Conservation (phyloP, 768 basidiomycete genomes). For the Pleurotus pulmonarius region DNA sequence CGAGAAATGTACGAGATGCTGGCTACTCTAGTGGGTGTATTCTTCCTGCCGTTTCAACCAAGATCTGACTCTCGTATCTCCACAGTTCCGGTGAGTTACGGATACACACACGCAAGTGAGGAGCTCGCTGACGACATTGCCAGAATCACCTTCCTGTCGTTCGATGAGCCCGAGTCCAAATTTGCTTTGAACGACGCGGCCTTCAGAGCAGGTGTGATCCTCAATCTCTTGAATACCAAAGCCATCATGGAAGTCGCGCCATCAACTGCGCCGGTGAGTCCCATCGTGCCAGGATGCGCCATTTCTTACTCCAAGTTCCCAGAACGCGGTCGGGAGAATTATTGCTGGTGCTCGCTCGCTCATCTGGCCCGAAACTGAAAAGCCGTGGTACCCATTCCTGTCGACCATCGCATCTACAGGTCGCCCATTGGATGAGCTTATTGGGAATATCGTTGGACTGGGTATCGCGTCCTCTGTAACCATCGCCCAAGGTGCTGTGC, state of each 20-base stretch:
- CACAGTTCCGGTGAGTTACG: slow-evolving; percentile 12
- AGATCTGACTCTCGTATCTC: background rate
- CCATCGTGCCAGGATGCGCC: too few relatives aligned
- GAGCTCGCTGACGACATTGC: background rate
- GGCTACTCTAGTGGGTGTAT: slow-evolving; percentile 23
- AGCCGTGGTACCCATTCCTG: slow-evolving; percentile 36
- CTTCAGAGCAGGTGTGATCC: slow-evolving; percentile 22
- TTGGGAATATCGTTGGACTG: slow-evolving; percentile 41
- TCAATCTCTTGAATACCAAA: slow-evolving; percentile 29
- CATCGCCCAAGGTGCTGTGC: slow-evolving; percentile 42
- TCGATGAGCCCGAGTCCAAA: slow-evolving; percentile 27
- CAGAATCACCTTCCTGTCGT: slow-evolving; percentile 23
- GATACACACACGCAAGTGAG: background rate
- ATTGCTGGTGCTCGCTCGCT: background rate
- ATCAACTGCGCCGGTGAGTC: slow-evolving; percentile 21
- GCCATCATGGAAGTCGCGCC: slow-evolving; percentile 23
- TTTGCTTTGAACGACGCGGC: slow-evolving; percentile 28
- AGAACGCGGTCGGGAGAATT: background rate
- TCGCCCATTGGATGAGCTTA: slow-evolving; percentile 35
- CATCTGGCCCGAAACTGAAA: slow-evolving; percentile 26
- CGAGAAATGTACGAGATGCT: slow-evolving; percentile 46
- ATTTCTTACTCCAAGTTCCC: background rate
- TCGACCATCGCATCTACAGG: slow-evolving; percentile 28
- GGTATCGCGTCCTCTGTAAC: slow-evolving; percentile 42
- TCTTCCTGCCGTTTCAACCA: background rate